phyloP scores from a whole-genome alignment of 2,329 filamentous ascomycete genomes.

The Penicillium sp. region DNA sequence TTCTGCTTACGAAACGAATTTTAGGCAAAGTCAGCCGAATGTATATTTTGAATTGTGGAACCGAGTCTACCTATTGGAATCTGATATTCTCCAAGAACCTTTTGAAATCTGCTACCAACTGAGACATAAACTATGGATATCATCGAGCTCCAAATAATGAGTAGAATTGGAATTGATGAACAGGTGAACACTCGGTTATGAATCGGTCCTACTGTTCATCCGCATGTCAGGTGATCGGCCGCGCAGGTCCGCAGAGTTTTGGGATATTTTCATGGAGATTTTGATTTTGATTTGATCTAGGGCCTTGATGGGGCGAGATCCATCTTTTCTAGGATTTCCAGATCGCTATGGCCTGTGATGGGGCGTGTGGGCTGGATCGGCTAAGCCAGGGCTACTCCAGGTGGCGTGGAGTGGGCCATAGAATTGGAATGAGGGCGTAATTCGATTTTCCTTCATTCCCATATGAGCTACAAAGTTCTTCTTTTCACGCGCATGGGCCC shows the following conservation, averaged over 20 bases:
- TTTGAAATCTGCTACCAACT: too few relatives aligned
- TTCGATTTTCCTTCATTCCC: neutral
- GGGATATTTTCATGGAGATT: neutral
- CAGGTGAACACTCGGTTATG: neutral
- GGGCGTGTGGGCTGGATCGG: conserved; percentile 4
- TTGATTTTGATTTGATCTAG: neutral
- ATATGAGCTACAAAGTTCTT: neutral
- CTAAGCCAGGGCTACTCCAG: conserved; percentile 15
- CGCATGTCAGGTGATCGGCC: conserved; percentile 11
- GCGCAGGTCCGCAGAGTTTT: conserved; percentile 1
- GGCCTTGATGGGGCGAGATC: neutral
- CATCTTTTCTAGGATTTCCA: neutral
- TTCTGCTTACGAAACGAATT: too few relatives aligned
- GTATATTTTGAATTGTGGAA: too few relatives aligned
- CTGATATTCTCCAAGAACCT: too few relatives aligned
- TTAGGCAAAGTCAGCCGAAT: too few relatives aligned
- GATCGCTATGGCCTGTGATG: neutral
- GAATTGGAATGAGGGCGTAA: neutral
- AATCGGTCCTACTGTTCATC: neutral
- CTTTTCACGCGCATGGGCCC: neutral
- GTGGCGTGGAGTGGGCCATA: conserved; percentile 7
- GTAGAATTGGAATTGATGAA: too few relatives aligned
- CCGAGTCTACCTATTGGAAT: too few relatives aligned
- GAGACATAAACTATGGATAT: too few relatives aligned
- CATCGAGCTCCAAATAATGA: too few relatives aligned